Percentiles rank a stretch among this genome's conserved stretches.
These are phyloP conservation scores for Mycocentrospora acerina DNA, from an alignment of 2,329 filamentous ascomycete genomes.

Conservation along the genomic window DNA sequence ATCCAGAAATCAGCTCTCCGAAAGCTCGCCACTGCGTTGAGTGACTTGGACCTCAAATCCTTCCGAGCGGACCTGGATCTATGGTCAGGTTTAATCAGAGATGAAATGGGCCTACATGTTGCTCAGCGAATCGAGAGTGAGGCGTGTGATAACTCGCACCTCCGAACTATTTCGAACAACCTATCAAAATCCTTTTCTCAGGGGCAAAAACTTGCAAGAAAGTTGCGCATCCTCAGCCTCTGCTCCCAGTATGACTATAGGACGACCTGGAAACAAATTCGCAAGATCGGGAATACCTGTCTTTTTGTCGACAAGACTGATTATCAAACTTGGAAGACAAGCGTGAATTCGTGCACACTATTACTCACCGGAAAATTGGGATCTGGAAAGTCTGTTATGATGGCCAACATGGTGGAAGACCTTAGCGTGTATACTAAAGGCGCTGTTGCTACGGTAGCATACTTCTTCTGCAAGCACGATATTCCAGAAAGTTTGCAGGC, in stretches of 20 bases:
- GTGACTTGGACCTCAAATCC: conserved; percentile 34
- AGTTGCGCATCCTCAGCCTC: conserved; percentile 37
- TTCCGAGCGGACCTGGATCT: conserved; percentile 38
- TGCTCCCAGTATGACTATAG: conserved; percentile 48
- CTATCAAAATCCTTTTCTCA: conserved; percentile 18
- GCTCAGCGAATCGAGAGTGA: conserved; percentile 14
- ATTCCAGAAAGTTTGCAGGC: conserved; percentile 23
- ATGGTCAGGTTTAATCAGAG: conserved; percentile 43
- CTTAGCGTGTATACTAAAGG: conserved; percentile 10
- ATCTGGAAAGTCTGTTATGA: conserved; percentile 48
- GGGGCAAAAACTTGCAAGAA: conserved; percentile 16
- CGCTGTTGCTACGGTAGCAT: conserved; percentile 12
- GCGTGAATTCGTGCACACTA: conserved; percentile 29
- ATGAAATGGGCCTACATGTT: conserved; percentile 25
- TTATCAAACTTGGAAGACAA: conserved; percentile 35
- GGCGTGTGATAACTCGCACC: conserved; percentile 25
- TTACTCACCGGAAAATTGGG: conserved; percentile 46
- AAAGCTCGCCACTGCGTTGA: conserved; percentile 35
- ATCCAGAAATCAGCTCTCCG: conserved; percentile 35
- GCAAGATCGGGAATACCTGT: conserved; percentile 44
- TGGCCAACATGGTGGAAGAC: conserved; percentile 48
- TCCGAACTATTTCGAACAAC: conserved; percentile 20
- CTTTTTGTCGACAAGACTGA: conserved; percentile 18
- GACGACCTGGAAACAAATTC: conserved; percentile 45
- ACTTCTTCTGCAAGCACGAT: conserved; percentile 33